Percentiles rank a stretch among this genome's conserved stretches.
Conservation (phyloP, 1,139 yeast genomes). For the Nadsonia commutata region DNA sequence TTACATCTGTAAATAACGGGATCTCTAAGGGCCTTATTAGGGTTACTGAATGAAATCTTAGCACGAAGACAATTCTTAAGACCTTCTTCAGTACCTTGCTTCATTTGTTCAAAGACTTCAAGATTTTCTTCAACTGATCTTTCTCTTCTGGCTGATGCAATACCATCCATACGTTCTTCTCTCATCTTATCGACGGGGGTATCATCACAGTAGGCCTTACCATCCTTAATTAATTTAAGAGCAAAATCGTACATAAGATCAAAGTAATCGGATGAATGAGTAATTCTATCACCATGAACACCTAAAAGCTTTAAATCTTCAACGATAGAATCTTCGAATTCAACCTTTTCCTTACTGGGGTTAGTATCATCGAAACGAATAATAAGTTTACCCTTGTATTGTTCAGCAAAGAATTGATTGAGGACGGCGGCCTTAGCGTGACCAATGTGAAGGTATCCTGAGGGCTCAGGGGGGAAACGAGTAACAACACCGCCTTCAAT, state of each 20-base stretch:
- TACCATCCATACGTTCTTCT: slow-evolving; percentile 96
- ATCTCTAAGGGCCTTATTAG: slow-evolving; percentile 89
- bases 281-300: slow-evolving; percentile 72
- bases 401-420: slow-evolving; percentile 89
- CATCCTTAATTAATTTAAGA: slow-evolving; percentile 74
- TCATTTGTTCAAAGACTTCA: slow-evolving; percentile 78
- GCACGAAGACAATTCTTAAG: slow-evolving; percentile 86
- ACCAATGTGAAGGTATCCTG: slow-evolving; percentile 93
- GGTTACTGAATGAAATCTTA: slow-evolving; percentile 77
- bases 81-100: slow-evolving; percentile 82
- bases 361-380: slow-evolving; percentile 95
- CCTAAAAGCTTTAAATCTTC: slow-evolving; percentile 84
- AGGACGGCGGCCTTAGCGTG: slow-evolving; percentile 95
- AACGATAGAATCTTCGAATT: slow-evolving; percentile 81
- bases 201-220: slow-evolving; percentile 93
- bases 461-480: slow-evolving; percentile 87
- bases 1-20: slow-evolving; percentile 96
- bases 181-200: slow-evolving; percentile 90
- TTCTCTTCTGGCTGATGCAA: slow-evolving; percentile 78
- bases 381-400: slow-evolving; percentile 85
- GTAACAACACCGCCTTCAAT: slow-evolving; percentile 88
- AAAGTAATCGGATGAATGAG: slow-evolving; percentile 89
- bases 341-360: slow-evolving; percentile 86
- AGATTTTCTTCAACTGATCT: slow-evolving; percentile 84
- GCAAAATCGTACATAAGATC: slow-evolving; percentile 79